Evolutionary conservation across 148 eudicot species (phyloP), one percentile per base, ranked within the genome.

Genomic region (Suaeda aralocaspica): DNA sequence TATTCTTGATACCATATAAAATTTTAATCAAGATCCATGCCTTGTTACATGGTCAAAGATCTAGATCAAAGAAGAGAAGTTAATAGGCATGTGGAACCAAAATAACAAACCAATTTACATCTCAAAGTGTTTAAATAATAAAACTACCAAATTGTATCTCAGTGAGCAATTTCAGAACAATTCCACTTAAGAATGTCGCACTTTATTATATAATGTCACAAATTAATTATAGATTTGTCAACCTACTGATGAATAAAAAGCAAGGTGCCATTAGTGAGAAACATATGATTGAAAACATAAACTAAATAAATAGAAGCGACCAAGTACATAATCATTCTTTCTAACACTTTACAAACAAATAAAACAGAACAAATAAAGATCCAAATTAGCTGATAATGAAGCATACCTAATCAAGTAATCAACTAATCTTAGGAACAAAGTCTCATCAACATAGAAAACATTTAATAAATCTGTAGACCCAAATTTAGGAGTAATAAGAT

Each of bases 21-120:
- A 29, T 33, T 49, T 46, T 46, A 66, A 46, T 71, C 33, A 44
- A 68, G 59, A 67, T 67, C 51, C 24, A 31, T 52, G 64, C 52
- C 62, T 45, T 59, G 33, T 45, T 42, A 62, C 33, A 45, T 72
- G 44, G 45, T 63, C 72, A 39, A 68, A 63, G 81, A 73, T 78
- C 76, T 50, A 78, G 70, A 68, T 68, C 66, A 55, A 53, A 73
- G n/a, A 62, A 61, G 64, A 59, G 56, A 56, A 64, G 18, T 64
- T 25, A 50, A 55, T 28, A 15, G 45, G 67, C 81, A 68, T 68
- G 73, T 78, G 77, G 72, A 67, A 73, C 39, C 55, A 6, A 56
- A 34, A 61, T 41, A 22, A 51, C 29, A 50, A 25, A 63, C 16
- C 30, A 69, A 36, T 29, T 6, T 22, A 49, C 30, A 39, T 36